These are phyloP conservation scores for Pythium sukuiense DNA, from an alignment of 352 stramenopile species.

Conservation along the genomic window DNA sequence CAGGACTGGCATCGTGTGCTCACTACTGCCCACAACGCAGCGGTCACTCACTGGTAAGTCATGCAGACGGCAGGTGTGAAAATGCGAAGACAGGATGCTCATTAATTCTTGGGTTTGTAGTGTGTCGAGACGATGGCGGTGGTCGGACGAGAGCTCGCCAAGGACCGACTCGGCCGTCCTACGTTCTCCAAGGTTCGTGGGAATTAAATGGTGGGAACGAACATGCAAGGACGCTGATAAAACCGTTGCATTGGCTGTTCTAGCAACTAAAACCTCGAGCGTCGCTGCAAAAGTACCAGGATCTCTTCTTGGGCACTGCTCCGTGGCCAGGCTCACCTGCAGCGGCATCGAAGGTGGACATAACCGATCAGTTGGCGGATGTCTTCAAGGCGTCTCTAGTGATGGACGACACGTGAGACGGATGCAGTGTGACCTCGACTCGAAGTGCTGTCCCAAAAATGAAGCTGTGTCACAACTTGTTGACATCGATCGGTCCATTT, in stretches of 20 bases:
- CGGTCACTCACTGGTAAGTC: constrained; percentile 65
- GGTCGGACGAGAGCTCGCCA: constrained; percentile 62
- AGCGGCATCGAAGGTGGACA: not conserved
- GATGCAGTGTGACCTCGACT: not conserved
- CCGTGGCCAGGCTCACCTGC: constrained; percentile 64
- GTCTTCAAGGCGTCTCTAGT: not conserved
- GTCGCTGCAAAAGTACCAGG: constrained; percentile 66
- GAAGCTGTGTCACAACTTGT: not conserved
- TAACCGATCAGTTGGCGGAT: not conserved
- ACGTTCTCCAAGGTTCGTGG: constrained; percentile 57
- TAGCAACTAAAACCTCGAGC: constrained; percentile 55
- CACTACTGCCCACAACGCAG: constrained; percentile 67
- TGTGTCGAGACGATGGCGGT: constrained; percentile 65
- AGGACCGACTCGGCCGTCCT: constrained; percentile 50
- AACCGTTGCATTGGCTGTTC: too few relatives aligned
- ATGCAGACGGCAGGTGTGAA: not conserved
- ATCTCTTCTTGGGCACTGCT: constrained; percentile 55
- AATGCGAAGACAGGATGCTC: not conserved
- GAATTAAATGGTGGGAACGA: not conserved
- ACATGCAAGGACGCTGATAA: not conserved
- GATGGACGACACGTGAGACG: not conserved
- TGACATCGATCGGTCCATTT: constrained; percentile 2
- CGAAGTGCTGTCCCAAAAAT: not conserved
- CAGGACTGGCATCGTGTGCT: constrained; percentile 42
- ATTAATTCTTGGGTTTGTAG: constrained; percentile 26